Base-by-base conservation (phyloP, 176 grass and related monocot species). In the Bonia amplexicaulis region DNA sequence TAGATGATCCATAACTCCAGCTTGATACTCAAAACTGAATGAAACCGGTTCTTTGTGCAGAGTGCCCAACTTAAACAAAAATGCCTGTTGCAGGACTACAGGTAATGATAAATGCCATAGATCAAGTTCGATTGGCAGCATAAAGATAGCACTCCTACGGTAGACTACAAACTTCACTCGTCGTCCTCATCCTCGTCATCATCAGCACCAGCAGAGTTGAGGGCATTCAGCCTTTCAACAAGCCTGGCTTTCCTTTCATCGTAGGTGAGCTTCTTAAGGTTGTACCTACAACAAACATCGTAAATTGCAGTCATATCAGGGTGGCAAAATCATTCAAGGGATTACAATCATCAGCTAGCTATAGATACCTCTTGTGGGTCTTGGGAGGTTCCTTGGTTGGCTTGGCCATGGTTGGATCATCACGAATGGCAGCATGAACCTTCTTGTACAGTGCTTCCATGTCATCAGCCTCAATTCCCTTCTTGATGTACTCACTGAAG, bases 371-470 rank as follows among this genome's bases (percentile, higher is more conserved):
- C 89, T 90, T 96, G 82, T 91, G 91, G 77, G 91, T 87, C 85
- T 83, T 91, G 0, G 94, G 89, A 51, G 81, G 23, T 9, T 77
- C 22, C 78, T 96, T 96, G 46, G 77, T 83, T 0, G 91, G 88
- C 78, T 93, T 93, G 7, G 59, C 57, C 0, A 60, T 4, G 2
- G 13, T 53, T 48, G 94, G 91, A 71, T 90, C 84, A 70, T 89
- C 87, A 20, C 91, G 83, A 46, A 96, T 96, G 40, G 94, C 87
- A 66, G 94, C 91, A 84, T 96, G 94, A 1, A 96, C 94, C 59
- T 91, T 93, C 82, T 96, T 96, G 89, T 96, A 93, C 33, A 96
- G 48, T 29, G 77, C 82, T 61, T 97, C 94, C 62, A 93, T 90
- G 31, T 69, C 74, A 69, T 97, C 94, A 58, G 91, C 80, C 3